A percentile compares a stretch with the other conserved stretches of the same genome.
Evolutionary conservation across 257 asterid genomes (phyloP).

Genomic region (Linaria vulgaris): DNA sequence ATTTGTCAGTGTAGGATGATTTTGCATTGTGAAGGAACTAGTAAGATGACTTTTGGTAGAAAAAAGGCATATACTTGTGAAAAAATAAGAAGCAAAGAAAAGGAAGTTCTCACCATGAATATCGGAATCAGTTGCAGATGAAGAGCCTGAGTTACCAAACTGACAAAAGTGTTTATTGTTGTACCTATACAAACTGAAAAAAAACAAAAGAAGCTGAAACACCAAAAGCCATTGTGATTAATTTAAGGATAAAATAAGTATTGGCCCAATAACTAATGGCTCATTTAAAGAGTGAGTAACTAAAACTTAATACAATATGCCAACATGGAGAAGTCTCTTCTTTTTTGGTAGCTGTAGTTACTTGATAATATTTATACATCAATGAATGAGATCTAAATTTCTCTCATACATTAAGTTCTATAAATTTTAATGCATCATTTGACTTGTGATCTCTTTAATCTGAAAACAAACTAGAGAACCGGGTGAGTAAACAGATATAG

Average conservation of each 20-base stretch:
- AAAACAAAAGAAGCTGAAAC: not conserved
- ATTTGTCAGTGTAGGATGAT: too few relatives aligned
- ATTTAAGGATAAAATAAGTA: not conserved
- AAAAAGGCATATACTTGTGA: not conserved
- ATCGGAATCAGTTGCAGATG: not conserved
- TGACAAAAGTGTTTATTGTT: not conserved
- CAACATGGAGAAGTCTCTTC: not conserved
- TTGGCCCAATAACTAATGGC: slow-evolving; percentile 1
- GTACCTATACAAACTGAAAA: too few relatives aligned
- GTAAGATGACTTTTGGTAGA: too few relatives aligned
- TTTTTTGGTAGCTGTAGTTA: not conserved
- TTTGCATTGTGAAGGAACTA: too few relatives aligned
- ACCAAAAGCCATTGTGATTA: not conserved
- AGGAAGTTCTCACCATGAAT: slow-evolving; percentile 29
- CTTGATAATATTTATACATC: not conserved
- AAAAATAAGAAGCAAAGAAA: not conserved
- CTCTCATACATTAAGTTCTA: not conserved
- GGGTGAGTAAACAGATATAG: not conserved
- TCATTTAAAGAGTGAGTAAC: not conserved
- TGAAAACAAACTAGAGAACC: not conserved
- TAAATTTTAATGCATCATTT: not conserved
- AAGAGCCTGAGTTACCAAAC: not conserved
- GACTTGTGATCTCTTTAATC: not conserved
- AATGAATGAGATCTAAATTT: not conserved
- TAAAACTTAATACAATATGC: not conserved